Base-by-base conservation (phyloP, 805 yeast species). In the Spencermartinsiella europaea region DNA sequence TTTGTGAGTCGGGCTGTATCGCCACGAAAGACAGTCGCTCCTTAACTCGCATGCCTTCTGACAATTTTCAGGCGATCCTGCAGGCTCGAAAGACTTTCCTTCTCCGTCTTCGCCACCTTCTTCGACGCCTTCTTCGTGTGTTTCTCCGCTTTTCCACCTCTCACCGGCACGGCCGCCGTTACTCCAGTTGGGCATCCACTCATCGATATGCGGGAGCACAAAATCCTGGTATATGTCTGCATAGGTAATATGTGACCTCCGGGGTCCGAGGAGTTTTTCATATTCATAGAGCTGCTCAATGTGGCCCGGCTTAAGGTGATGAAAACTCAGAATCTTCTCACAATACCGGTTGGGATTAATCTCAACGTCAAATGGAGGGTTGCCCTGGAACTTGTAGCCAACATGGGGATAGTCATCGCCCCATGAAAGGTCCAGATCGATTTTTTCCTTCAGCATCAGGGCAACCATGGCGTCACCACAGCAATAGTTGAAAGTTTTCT, bases 381-480 rank as follows among this genome's bases (percentile, higher is more conserved):
- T 60, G 3, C 70, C 67, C 49, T 66, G 70, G 51, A 67, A 54
- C 17, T 51, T 42, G 16, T 45, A 41, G 34, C 50, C 47, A n/a
- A 36, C 33, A 4, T 25, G 14, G 4, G 27, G 49, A 27, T 52
- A 51, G 14, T 45, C 43, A n/a, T 37, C 40, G 14, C 42, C 17
- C n/a, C 34, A 8, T 14, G 42, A 38, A 7, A 15, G 15, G 8
- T 5, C 10, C 8, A 42, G 21, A 21, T 48, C 47, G 3, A 51
- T 53, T 27, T 43, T 50, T 3, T 54, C 59, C 2, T 35, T 27
- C 4, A 65, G 54, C 37, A 57, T 51, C 34, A 45, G 39, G 3
- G 64, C 65, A 5, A 66, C 56, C 44, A 66, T 56, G 21, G 51
- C 51, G 39, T 68, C 72, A 7, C 72, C 72, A 43, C 69, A 66